A percentile compares a stretch with the other conserved stretches of the same genome.
Conservation (phyloP, 768 basidiomycete genomes). For the Leccinum incarnatum region DNA sequence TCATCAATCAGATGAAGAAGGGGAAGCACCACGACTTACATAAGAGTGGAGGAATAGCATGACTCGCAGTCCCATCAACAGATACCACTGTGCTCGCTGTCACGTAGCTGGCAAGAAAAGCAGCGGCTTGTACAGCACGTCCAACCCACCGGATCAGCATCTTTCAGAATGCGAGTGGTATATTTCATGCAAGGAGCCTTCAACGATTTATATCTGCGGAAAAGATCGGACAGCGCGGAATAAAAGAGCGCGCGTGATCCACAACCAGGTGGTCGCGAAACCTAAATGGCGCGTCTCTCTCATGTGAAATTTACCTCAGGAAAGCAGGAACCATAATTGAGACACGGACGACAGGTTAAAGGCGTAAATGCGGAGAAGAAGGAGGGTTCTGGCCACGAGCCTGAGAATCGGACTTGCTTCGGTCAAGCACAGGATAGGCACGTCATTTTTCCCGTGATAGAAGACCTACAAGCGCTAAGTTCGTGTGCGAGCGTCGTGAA, state of each 20-base stretch:
- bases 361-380: neutral
- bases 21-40: slow-evolving; percentile 37
- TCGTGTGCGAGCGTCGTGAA: neutral
- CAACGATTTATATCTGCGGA: slow-evolving; percentile 6
- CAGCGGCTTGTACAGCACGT: neutral
- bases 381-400: neutral
- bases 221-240: slow-evolving; percentile 1
- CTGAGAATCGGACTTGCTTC: neutral
- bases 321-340: neutral
- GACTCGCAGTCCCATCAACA: slow-evolving; percentile 47
- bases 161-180: neutral
- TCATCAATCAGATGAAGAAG: neutral
- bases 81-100: slow-evolving; percentile 33
- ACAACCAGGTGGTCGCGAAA: neutral
- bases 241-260: neutral
- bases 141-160: slow-evolving; percentile 13
- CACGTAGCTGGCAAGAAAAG: slow-evolving; percentile 1
- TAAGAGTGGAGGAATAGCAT: slow-evolving; percentile 49
- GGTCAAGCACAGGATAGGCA: neutral
- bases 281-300: neutral
- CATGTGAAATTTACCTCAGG: neutral
- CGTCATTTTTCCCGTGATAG: neutral
- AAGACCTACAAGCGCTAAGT: neutral
- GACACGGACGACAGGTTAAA: neutral
- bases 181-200: neutral